A percentile compares a stretch with the other conserved stretches of the same genome.
These are phyloP conservation scores for Alternaria sp. DNA, from an alignment of 2,329 filamentous ascomycete genomes.

Conservation along the genomic window DNA sequence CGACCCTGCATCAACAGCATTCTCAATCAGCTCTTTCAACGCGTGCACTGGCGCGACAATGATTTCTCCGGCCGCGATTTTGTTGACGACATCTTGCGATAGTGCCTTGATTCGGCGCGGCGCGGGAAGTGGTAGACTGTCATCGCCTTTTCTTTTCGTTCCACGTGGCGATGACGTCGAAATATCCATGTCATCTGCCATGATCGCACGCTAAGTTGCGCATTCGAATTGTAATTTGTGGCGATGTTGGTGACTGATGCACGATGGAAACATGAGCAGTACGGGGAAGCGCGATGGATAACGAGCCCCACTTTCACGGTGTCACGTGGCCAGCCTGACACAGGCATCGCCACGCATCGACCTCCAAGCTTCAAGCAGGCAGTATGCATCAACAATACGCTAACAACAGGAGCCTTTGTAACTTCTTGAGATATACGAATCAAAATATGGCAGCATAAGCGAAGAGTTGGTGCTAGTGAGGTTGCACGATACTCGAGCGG, in stretches of 20 bases:
- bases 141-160: constrained; percentile 46
- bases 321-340: constrained; percentile 18
- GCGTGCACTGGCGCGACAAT: constrained; percentile 97
- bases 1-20: constrained; percentile 95
- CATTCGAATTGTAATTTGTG: constrained; percentile 3
- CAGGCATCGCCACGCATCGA: not conserved
- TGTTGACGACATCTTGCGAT: constrained; percentile 93
- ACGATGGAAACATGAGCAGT: constrained; percentile 1
- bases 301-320: constrained; percentile 30
- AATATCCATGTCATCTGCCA: constrained; percentile 42
- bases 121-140: constrained; percentile 41
- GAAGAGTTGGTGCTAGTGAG: not conserved
- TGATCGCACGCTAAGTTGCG: constrained; percentile 5
- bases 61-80: constrained; percentile 97
- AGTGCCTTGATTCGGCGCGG: constrained; percentile 71
- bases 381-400: not conserved
- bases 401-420: not conserved
- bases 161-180: constrained; percentile 38
- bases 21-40: constrained; percentile 95
- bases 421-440: not conserved
- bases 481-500: not conserved
- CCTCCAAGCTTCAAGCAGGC: not conserved
- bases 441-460: not conserved
- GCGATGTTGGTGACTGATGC: constrained; percentile 9
- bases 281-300: constrained; percentile 12